These are phyloP conservation scores for Silene latifolia DNA, from an alignment of 148 eudicot species.

Conservation along the genomic window DNA sequence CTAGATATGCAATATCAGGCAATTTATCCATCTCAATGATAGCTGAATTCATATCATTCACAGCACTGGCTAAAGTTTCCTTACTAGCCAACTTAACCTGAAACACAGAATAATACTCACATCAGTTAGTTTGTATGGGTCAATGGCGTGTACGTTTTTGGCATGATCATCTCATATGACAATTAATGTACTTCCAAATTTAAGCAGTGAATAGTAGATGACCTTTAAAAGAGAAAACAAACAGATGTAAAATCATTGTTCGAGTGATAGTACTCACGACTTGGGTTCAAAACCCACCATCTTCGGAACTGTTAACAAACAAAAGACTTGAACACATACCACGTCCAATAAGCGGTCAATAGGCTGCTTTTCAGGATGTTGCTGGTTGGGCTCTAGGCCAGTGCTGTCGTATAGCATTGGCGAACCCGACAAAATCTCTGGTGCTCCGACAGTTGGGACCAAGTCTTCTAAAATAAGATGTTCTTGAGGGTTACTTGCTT, in stretches of 20 bases:
- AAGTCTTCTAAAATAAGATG: background rate
- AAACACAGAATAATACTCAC: background rate
- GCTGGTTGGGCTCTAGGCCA: conserved; percentile 1
- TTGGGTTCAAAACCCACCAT: background rate
- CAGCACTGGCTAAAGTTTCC: conserved; percentile 23
- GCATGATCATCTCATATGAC: no score
- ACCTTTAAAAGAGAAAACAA: no score
- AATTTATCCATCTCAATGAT: conserved; percentile 21
- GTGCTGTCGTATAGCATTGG: background rate
- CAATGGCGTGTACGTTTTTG: no score
- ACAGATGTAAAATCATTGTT: no score
- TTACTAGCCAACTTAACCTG: conserved; percentile 23
- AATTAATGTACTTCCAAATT: no score
- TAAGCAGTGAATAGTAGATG: no score
- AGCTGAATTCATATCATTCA: conserved; percentile 27
- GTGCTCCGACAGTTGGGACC: background rate
- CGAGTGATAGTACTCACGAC: background rate
- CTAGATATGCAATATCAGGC: conserved; percentile 13
- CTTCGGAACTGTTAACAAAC: background rate
- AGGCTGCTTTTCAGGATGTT: conserved; percentile 9
- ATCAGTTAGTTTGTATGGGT: background rate
- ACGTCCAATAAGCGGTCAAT: conserved; percentile 17
- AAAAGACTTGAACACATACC: conserved; percentile 8
- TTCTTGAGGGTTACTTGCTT: background rate
- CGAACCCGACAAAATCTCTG: background rate